Evolutionary conservation across 2,329 filamentous ascomycete genomes (phyloP), one percentile per base, ranked within the genome.

Genomic region (Bipolaris victoriae): DNA sequence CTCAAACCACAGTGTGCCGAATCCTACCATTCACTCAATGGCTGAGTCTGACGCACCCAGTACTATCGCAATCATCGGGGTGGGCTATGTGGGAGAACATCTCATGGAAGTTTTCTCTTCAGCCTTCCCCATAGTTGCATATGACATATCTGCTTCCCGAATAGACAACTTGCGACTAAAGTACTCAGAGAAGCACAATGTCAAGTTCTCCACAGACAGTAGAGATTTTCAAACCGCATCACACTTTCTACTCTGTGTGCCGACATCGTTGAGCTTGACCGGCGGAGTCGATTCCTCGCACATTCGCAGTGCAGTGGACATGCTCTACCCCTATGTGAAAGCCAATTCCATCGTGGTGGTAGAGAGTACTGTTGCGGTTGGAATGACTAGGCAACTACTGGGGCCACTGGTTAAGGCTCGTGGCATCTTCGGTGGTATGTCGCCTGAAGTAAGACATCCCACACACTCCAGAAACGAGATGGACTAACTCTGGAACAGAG

Each of bases 181-280:
- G 26, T 33, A 49, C 22, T 39, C 45, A 1, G 16, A 3, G 18
- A 39, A 22, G 15, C 13, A 20, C 24, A 37, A 29, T 33, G 39
- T 45, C 18, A 49, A 20, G 18, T 49, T 57, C 39, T 54, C 55
- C 10, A 33, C 2, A 7, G 31, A 54, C 16, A 33, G 49, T 18
- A 49, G 3, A 3, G 46, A 48, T 24, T 40, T 49, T 15, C 15
- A 22, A 6, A 26, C 48, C 13, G 83, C 80, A 3, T 83, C 81
- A 0, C 81, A 84, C 66, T 83, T 83, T 51, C 78, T 84, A 40
- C 81, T 85, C 57, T 79, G 82, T 0, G 83, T 85, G 3, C 83
- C 83, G 1, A 84, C 83, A 0, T 76, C 82, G 1, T 72, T 84
- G 9, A 72, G 74, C 7, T 69, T 76, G 0, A 78, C 83, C 66